Evolutionary conservation across 1,139 yeast genomes (phyloP).

Genomic region (Hanseniaspora uvarum): DNA sequence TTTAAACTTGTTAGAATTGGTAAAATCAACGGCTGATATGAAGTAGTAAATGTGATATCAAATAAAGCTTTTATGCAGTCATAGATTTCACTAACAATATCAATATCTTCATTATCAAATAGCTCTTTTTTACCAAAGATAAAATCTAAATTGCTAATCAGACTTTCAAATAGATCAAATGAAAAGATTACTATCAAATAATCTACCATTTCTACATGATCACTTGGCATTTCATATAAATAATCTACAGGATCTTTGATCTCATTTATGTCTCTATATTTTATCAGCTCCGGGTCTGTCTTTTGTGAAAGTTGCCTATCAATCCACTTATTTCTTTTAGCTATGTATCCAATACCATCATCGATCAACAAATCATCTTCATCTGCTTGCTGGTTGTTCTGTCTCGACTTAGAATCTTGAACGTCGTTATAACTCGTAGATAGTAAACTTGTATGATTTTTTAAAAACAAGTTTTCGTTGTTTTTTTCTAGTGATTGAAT

Average conservation of each 20-base stretch:
- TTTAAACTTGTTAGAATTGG: conserved; percentile 22
- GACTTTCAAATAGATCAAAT: conserved; percentile 46
- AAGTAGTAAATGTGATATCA: conserved; percentile 26
- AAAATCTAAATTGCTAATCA: conserved; percentile 24
- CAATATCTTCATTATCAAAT: background rate
- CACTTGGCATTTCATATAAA: conserved; percentile 22
- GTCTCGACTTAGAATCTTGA: background rate
- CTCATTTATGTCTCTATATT: conserved; percentile 22
- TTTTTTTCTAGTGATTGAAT: conserved; percentile 2
- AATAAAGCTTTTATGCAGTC: conserved; percentile 19
- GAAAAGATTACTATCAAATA: conserved; percentile 41
- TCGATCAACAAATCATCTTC: conserved; percentile 6
- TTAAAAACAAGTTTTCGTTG: conserved; percentile 10
- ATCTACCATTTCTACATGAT: conserved; percentile 38
- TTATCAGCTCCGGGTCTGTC: background rate
- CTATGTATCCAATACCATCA: conserved; percentile 4
- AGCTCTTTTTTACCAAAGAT: background rate
- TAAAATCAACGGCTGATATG: conserved; percentile 27
- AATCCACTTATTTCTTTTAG: conserved; percentile 5
- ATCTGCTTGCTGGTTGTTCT: background rate
- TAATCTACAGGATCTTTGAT: conserved; percentile 18
- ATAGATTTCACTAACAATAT: background rate
- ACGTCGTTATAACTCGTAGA: conserved; percentile 1
- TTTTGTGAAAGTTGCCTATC: background rate
- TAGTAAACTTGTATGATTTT: conserved; percentile 7